A percentile compares a stretch with the other conserved stretches of the same genome.
Conservation (phyloP, 2,329 filamentous ascomycete species). For the Colletotrichum sp. region DNA sequence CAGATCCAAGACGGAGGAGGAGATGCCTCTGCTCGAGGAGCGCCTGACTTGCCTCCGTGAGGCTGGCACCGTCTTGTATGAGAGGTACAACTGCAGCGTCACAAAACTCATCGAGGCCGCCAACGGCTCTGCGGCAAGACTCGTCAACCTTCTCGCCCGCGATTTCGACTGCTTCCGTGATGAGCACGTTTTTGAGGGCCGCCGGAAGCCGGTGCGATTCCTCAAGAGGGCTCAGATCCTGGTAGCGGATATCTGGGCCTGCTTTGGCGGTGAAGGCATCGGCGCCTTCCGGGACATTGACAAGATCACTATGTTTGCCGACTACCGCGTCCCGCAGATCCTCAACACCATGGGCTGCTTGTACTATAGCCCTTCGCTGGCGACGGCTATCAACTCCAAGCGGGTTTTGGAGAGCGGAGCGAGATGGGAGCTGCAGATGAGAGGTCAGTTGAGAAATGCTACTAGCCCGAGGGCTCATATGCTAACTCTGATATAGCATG, state of each 20-base stretch:
- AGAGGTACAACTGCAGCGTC: conserved; percentile 78
- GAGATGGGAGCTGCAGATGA: conserved; percentile 83
- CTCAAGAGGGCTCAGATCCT: conserved; percentile 96
- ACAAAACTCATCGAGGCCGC: conserved; percentile 76
- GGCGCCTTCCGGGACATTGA: conserved; percentile 90
- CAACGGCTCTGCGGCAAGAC: conserved; percentile 77
- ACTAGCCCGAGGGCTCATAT: not conserved
- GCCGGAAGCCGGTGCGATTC: conserved; percentile 73
- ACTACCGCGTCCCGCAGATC: conserved; percentile 96
- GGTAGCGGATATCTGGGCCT: conserved; percentile 95
- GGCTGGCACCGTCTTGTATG: conserved; percentile 79
- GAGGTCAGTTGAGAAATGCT: conserved; percentile 59
- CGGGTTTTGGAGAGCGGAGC: conserved; percentile 74
- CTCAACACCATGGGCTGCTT: conserved; percentile 83
- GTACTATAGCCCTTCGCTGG: conserved; percentile 81
- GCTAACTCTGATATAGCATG: conserved; percentile 59
- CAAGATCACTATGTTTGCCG: conserved; percentile 97
- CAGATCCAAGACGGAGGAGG: conserved; percentile 82
- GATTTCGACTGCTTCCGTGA: conserved; percentile 90
- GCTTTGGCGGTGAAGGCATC: conserved; percentile 81
- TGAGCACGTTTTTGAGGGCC: conserved; percentile 75
- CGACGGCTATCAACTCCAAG: conserved; percentile 69
- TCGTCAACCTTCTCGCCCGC: conserved; percentile 85
- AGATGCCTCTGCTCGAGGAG: conserved; percentile 83
- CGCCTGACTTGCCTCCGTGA: conserved; percentile 82